Conservation (phyloP, 2,329 filamentous ascomycete species). For the Orbilia quercus region DNA sequence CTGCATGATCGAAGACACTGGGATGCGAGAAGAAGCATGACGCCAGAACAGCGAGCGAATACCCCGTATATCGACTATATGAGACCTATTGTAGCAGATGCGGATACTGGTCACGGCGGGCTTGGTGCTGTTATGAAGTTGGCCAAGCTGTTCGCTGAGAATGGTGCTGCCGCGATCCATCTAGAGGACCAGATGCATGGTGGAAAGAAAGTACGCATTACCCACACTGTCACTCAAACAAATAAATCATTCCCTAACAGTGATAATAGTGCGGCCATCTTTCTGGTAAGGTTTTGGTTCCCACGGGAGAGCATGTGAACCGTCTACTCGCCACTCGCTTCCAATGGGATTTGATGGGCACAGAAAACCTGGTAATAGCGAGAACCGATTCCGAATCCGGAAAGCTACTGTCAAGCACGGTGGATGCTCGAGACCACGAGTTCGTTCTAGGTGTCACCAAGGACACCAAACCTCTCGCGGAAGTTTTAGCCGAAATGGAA, state of each 20-base stretch:
- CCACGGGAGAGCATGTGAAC: conserved; percentile 95
- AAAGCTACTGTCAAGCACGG: conserved; percentile 85
- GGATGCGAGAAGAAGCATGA: conserved; percentile 83
- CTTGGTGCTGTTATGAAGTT: conserved; percentile 93
- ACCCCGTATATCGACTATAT: conserved; percentile 92
- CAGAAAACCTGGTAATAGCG: conserved; percentile 92
- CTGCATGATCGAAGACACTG: conserved; percentile 97
- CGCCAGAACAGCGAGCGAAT: conserved; percentile 74
- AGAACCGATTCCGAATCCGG: conserved; percentile 96
- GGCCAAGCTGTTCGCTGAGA: conserved; percentile 96
- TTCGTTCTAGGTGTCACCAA: conserved; percentile 87
- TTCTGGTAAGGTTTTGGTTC: conserved; percentile 94
- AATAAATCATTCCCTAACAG: background rate
- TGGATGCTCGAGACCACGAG: conserved; percentile 95
- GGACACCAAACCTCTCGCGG: conserved; percentile 81
- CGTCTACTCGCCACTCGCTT: conserved; percentile 89
- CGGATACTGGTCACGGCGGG: conserved; percentile 94
- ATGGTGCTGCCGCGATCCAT: conserved; percentile 93
- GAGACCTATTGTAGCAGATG: conserved; percentile 93
- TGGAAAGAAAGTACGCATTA: conserved; percentile 76
- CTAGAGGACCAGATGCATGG: conserved; percentile 98
- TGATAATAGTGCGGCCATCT: conserved; percentile 79
- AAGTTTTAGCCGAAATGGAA: conserved; percentile 92
- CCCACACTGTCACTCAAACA: background rate
- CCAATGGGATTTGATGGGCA: conserved; percentile 98